Percentiles rank a stretch among this genome's conserved stretches.
Evolutionary conservation across 176 grass and related monocot species (phyloP).

Genomic region (Zoysia pacifica): DNA sequence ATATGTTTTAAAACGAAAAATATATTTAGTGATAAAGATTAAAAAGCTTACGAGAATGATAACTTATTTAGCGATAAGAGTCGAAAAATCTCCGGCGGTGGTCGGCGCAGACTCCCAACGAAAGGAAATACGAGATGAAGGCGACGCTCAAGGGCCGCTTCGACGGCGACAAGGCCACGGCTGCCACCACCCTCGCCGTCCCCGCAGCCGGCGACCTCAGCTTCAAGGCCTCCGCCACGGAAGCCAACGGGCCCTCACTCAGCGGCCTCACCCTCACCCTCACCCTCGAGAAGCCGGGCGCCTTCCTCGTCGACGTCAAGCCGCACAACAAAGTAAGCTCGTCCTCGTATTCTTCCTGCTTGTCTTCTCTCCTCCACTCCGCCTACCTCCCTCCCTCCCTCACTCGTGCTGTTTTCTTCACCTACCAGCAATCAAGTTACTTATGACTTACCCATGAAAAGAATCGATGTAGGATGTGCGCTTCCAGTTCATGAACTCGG

Average conservation of each 20-base stretch:
- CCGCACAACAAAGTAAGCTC: conserved; percentile 48
- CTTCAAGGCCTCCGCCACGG: conserved; percentile 72
- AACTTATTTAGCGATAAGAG: no score
- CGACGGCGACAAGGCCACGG: conserved; percentile 68
- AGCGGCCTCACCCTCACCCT: conserved; percentile 68
- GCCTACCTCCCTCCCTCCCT: not conserved
- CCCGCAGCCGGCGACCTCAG: conserved; percentile 68
- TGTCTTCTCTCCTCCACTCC: no score
- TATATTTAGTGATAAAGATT: no score
- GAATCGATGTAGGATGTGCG: conserved; percentile 55
- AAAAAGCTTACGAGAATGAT: no score
- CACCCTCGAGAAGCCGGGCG: conserved; percentile 83
- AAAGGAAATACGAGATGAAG: conserved; percentile 47
- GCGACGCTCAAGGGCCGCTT: conserved; percentile 75
- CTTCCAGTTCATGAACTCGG: conserved; percentile 94
- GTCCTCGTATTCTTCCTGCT: no score
- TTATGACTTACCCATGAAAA: not conserved
- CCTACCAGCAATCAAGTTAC: no score
- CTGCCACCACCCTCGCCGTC: conserved; percentile 43
- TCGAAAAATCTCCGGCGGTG: not conserved
- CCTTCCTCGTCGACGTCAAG: conserved; percentile 83
- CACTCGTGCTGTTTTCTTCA: not conserved
- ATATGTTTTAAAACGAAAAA: no score
- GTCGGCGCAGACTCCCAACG: not conserved
- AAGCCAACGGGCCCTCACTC: conserved; percentile 74